Evolutionary conservation across 495 filamentous ascomycete species (phyloP).

Genomic region (Tuber melanosporum): DNA sequence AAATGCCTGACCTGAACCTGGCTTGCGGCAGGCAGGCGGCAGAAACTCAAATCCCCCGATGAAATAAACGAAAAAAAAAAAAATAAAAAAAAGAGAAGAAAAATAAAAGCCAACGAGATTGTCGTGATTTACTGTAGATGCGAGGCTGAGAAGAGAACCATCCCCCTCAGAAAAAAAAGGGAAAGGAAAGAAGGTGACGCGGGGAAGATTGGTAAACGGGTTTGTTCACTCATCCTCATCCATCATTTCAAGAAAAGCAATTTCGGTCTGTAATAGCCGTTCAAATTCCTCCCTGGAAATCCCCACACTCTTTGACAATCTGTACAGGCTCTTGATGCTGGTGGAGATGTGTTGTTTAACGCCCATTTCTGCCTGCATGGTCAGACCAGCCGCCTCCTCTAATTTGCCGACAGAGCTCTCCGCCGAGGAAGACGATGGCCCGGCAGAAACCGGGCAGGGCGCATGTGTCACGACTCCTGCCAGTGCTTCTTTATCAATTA

Average conservation of each 20-base stretch:
- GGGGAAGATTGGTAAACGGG: background rate
- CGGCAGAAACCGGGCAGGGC: conserved; percentile 34
- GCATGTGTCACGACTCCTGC: conserved; percentile 23
- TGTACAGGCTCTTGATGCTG: conserved; percentile 80
- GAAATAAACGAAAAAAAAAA: background rate
- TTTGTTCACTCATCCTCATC: conserved; percentile 54
- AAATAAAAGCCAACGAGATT: background rate
- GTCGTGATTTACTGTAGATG: background rate
- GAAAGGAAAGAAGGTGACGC: background rate
- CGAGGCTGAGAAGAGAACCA: background rate
- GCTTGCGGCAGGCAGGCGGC: background rate
- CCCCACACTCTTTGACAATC: conserved; percentile 69
- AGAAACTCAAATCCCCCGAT: background rate
- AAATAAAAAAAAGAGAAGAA: background rate
- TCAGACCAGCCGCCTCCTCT: conserved; percentile 58
- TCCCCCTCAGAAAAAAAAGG: background rate
- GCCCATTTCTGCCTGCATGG: conserved; percentile 65
- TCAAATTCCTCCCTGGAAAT: conserved; percentile 82
- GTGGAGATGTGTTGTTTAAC: conserved; percentile 84
- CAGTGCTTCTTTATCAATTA: conserved; percentile 34
- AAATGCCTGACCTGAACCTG: background rate
- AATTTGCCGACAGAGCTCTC: conserved; percentile 55
- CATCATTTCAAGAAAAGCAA: conserved; percentile 68
- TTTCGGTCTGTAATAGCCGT: conserved; percentile 66
- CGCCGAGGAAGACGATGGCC: conserved; percentile 43